Evolutionary conservation across 208 protist species (phyloP).

Genomic region (Trypanosoma conorhini): DNA sequence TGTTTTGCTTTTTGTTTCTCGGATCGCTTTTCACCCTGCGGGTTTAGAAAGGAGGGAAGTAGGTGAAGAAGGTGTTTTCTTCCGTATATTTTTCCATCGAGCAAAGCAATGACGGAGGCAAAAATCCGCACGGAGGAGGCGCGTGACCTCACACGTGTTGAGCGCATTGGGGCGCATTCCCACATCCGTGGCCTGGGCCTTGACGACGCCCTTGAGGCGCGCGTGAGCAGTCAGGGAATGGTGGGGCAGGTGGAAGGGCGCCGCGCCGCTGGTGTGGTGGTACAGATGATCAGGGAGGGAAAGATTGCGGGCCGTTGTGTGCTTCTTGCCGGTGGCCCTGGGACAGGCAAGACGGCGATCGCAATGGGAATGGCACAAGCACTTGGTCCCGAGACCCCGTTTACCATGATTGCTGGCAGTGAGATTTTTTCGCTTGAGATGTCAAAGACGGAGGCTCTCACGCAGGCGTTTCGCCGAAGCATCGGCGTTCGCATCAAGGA

Average conservation of each 20-base stretch:
- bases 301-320: constrained; percentile 99
- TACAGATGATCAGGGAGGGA: constrained; percentile 99
- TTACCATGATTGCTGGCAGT: constrained; percentile 99
- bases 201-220: constrained; percentile 97
- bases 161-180: constrained; percentile 99
- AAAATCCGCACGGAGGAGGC: constrained; percentile 90
- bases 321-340: constrained; percentile 98
- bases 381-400: constrained; percentile 98
- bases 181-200: constrained; percentile 99
- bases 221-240: constrained; percentile 96
- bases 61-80: not conserved
- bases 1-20: not conserved
- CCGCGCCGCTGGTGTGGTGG: constrained; percentile 87
- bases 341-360: constrained; percentile 99
- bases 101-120: constrained; percentile 49
- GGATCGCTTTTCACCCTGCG: no score
- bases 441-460: constrained; percentile 99
- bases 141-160: constrained; percentile 96
- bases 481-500: constrained; percentile 99
- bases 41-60: not conserved
- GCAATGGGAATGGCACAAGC: constrained; percentile 99
- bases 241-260: constrained; percentile 98
- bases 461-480: constrained; percentile 98
- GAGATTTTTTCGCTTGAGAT: constrained; percentile 99
- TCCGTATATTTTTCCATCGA: not conserved